Base-by-base conservation (phyloP, 2,329 filamentous ascomycete genomes). In the Coniochaeta hoffmannii region DNA sequence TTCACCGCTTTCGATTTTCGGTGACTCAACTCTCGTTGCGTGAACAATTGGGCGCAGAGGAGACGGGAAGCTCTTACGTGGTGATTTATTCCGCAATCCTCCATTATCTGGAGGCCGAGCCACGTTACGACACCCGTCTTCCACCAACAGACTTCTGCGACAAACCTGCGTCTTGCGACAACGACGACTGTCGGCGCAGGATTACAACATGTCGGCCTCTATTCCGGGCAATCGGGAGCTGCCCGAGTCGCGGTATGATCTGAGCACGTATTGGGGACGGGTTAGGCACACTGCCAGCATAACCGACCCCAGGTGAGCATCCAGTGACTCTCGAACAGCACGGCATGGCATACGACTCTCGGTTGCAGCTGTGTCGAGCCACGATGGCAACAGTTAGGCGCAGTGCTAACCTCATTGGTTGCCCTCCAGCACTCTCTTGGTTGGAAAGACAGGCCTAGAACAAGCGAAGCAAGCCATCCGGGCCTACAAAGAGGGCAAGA, bases 181-280 rank as follows among this genome's bases (percentile, higher is more conserved):
- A 17, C 24, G 44, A 12, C 24, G n/a, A n/a, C 24, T 22, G 24
- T 30, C 24, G n/a, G 19, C 31, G 36, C 14, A 19, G 53, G 11
- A 44, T 10, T 26, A 41, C 53, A 68, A 57, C 54, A 87, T 88
- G 85, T 87, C 85, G 56, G 76, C 84, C 57, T 86, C 85, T 24
- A 71, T 87, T 31, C 83, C 83, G 51, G 85, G 85, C 57, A 74
- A 74, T 65, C 88, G 93, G 71, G 90, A 96, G 71, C 80, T 97
- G 61, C 94, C 94, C 59, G 84, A 86, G 56, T 99, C 94, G 55
- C 90, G 91, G 72, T 93, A 95, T 81, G 90, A 99, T 69, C 80
- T 99, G 66, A 83, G 74, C 68, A 97, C 92, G 50, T 99, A 99
- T 76, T 94, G 89, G 89, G 94, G 94, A 61, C 86, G 94, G 57